A percentile compares a stretch with the other conserved stretches of the same genome.
Conservation (phyloP, 2,329 filamentous ascomycete species). For the Botryotinia calthae region DNA sequence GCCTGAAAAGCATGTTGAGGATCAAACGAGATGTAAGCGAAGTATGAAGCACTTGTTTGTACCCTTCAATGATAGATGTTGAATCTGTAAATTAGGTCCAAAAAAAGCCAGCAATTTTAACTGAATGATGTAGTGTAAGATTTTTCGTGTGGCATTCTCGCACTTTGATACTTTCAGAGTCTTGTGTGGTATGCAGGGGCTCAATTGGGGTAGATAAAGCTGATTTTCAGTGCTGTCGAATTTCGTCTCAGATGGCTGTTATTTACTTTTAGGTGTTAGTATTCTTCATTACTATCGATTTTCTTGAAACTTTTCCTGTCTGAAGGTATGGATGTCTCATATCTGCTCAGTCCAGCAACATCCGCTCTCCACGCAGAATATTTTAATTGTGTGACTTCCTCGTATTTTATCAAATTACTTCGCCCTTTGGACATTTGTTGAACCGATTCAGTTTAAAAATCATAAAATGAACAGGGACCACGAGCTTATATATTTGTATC, state of each 20-base stretch:
- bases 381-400: background rate
- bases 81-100: too few relatives aligned
- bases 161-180: too few relatives aligned
- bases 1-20: too few relatives aligned
- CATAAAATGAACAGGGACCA: background rate
- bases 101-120: too few relatives aligned
- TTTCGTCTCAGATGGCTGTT: background rate
- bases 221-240: background rate
- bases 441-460: background rate
- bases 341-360: background rate
- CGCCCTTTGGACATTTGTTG: too few relatives aligned
- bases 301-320: background rate
- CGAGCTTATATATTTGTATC: too few relatives aligned
- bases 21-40: too few relatives aligned
- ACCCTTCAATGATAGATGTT: too few relatives aligned
- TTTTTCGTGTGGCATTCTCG: too few relatives aligned
- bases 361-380: background rate
- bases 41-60: too few relatives aligned
- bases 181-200: too few relatives aligned
- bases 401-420: background rate
- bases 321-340: background rate
- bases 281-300: background rate
- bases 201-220: background rate
- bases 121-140: too few relatives aligned
- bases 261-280: background rate